Evolutionary conservation across 768 basidiomycete genomes (phyloP).

Genomic region (Calvatia gigantea): DNA sequence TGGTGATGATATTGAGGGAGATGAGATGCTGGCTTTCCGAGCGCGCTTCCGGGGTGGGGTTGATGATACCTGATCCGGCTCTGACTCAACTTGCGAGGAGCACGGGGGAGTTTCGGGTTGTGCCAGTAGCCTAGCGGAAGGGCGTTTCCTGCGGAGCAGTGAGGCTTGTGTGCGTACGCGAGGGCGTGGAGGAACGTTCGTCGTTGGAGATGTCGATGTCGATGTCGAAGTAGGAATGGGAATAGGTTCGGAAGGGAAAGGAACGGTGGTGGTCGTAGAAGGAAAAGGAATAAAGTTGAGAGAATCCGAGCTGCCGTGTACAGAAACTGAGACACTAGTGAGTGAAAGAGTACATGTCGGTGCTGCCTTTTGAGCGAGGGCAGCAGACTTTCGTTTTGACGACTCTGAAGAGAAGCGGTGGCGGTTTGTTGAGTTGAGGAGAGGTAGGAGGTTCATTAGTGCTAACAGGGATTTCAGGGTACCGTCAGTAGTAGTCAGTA

Average conservation of each 20-base stretch:
- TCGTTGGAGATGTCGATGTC: not conserved
- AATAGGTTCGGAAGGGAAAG: slow-evolving; percentile 2
- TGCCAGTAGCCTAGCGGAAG: not conserved
- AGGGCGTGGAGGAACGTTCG: not conserved
- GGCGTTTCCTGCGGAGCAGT: slow-evolving; percentile 1
- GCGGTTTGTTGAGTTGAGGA: not conserved
- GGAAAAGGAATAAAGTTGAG: slow-evolving; percentile 1
- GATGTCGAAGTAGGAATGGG: not conserved
- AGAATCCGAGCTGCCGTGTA: not conserved
- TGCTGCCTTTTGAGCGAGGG: slow-evolving; percentile 2
- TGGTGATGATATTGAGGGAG: not conserved
- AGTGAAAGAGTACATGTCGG: slow-evolving; percentile 9
- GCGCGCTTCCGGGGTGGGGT: slow-evolving; percentile 9
- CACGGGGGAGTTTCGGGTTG: not conserved
- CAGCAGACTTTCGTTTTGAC: slow-evolving; percentile 1
- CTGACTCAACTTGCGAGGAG: slow-evolving; percentile 8
- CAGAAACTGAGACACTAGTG: slow-evolving; percentile 4
- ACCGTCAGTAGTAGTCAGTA: not conserved
- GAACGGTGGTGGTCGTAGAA: not conserved
- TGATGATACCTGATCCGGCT: slow-evolving; percentile 2
- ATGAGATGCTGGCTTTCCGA: slow-evolving; percentile 4
- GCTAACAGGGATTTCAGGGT: not conserved
- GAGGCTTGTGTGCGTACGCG: slow-evolving; percentile 6
- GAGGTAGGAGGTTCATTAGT: not conserved
- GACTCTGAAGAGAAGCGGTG: not conserved